phyloP scores from a whole-genome alignment of 352 stramenopile genomes.

The Pythium aphanidermatum region DNA sequence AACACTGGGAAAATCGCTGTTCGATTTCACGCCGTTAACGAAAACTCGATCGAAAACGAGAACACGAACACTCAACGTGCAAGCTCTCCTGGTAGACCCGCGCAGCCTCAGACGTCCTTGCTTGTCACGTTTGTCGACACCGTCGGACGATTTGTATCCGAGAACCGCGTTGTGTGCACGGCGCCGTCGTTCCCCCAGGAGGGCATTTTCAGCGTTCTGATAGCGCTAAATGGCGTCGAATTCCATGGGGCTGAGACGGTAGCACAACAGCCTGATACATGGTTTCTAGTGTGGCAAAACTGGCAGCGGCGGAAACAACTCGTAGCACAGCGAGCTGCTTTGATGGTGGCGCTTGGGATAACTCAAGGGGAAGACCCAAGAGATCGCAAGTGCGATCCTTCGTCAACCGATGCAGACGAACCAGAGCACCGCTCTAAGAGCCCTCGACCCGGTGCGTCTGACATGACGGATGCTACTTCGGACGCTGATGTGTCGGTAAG shows the following conservation, averaged over 20 bases:
- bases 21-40: constrained; percentile 52
- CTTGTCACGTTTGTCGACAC: constrained; percentile 7
- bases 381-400: too few relatives aligned
- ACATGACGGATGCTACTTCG: too few relatives aligned
- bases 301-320: constrained; percentile 68
- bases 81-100: neutral
- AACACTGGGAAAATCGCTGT: constrained; percentile 51
- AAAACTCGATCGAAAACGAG: constrained; percentile 8
- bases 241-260: constrained; percentile 53
- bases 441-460: too few relatives aligned
- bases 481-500: too few relatives aligned
- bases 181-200: constrained; percentile 51
- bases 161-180: constrained; percentile 33
- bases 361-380: neutral
- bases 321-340: neutral
- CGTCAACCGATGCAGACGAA: too few relatives aligned
- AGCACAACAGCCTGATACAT: constrained; percentile 22
- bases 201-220: constrained; percentile 55
- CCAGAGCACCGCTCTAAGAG: too few relatives aligned
- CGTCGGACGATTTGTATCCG: constrained; percentile 32
- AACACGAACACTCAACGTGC: neutral
- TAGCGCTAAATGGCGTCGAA: constrained; percentile 61
- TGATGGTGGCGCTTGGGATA: neutral
- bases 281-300: constrained; percentile 80
- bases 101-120: constrained; percentile 1